Base-by-base conservation (phyloP, 805 yeast genomes). In the Wickerhamiella vanderwaltii region DNA sequence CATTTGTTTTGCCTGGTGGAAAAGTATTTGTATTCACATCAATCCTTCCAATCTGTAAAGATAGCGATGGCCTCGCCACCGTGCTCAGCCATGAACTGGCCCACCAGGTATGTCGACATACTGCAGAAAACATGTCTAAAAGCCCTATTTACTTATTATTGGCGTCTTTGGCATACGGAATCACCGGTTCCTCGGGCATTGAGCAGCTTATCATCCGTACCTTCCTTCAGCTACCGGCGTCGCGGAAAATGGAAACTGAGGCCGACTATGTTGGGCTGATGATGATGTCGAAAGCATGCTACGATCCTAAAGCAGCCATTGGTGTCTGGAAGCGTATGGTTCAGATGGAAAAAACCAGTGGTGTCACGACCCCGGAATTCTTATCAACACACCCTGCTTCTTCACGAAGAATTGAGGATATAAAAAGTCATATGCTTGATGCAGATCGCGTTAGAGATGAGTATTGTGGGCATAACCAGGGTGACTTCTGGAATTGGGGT, bases 1-100 rank as follows among this genome's bases (percentile, higher is more conserved):
- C 98, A 1, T 88, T 91, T 62, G 95, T 91, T 15, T 66, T 91
- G 26, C 97, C 97, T 16, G 88, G 91, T 46, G 98, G 98, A 5
- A 87, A 87, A 59, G 94, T 91, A 32, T 91, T 91, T 61, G 86
- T 91, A 15, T 84, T 82, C 55, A 68, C 79, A 35, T 73, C 82
- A 7, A 83, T 91, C 30, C 57, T 91, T 35, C 80, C 82, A 1
- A 73, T 91, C 23, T 79, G 94, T 58, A 63, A 65, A 19, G 77
- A 82, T 54, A 93, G 85, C 40, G 93, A 85, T 57, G 96, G 95
- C 1, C 62, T 91, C 34, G 97, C 97, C n/a, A 86, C 97, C 0
- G 95, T 91, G 2, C 64, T 91, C 35, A 67, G 94, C 0, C 99
- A 91, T 58, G 99, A 91, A 54, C 72, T 87, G 43, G 87, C 95